Conservation (phyloP, 2,329 filamentous ascomycete genomes). For the Fusarium concolor region DNA sequence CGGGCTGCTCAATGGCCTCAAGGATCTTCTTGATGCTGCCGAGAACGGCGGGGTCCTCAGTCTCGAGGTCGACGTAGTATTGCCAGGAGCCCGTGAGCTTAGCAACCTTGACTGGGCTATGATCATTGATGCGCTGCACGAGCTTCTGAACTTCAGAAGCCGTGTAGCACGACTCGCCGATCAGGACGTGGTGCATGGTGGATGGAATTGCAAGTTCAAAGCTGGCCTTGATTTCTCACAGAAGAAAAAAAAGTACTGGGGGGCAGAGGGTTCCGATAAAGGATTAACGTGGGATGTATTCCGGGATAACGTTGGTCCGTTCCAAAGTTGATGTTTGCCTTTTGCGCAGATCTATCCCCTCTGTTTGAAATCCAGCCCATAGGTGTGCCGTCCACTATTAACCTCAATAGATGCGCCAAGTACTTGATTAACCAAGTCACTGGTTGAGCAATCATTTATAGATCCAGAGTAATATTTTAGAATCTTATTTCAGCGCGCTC, state of each 20-base stretch:
- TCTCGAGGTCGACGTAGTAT: conserved; percentile 74
- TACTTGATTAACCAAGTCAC: neutral
- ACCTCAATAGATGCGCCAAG: neutral
- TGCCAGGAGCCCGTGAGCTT: conserved; percentile 66
- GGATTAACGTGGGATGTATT: conserved; percentile 13
- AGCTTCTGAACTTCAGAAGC: conserved; percentile 58
- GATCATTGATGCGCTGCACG: conserved; percentile 57
- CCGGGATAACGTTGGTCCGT: conserved; percentile 36
- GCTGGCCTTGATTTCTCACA: conserved; percentile 29
- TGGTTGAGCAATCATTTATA: neutral
- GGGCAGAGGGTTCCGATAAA: conserved; percentile 26
- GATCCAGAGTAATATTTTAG: neutral
- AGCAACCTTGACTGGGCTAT: conserved; percentile 58
- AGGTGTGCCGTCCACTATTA: neutral
- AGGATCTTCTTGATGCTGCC: conserved; percentile 61
- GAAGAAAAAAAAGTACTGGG: conserved; percentile 38
- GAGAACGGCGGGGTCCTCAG: conserved; percentile 51
- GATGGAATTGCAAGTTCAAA: conserved; percentile 41
- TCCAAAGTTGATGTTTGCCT: neutral
- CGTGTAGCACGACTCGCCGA: conserved; percentile 63
- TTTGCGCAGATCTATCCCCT: neutral
- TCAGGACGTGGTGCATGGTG: conserved; percentile 53
- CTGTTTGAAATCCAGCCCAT: too few relatives aligned
- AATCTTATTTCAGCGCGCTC: neutral
- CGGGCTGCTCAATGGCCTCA: conserved; percentile 52